Evolutionary conservation across 345 rosid species (phyloP), one percentile per base, ranked within the genome.

Genomic region (Aethionema arabicum): DNA sequence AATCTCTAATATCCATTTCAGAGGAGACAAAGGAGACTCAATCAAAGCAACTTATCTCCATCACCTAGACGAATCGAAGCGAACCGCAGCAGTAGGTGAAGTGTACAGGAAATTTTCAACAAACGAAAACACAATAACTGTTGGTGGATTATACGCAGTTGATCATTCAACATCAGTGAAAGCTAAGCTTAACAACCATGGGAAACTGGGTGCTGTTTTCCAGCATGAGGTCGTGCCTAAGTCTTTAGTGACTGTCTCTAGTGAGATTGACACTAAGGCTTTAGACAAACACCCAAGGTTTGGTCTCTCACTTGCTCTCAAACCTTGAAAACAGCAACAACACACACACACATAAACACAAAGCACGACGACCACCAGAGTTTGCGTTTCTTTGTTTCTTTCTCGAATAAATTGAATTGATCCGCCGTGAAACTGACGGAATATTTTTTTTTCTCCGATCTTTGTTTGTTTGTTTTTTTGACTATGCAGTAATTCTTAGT

Each of bases 1-100:
- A 65, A 40, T 40, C 11, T 53, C 8, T 39, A 6, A 16, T 2
- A 9, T 21, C 30, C 47, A 12, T 36, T 61, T 41, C 72, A 93
- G 99, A 69, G 99, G 90, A 54, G 97, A 93, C 78, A 93, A 83
- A 74, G 97, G 96, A 51, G 96, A 90, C 75, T 70, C 86, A 10
- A 72, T 93, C 49, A 84, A 68, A 74, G 96, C 84, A 36, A 80
- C 99, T 0, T 93, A 87, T 63, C 58, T 87, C 11, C 96, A 93
- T 41, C 79, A 84, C 70, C 60, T 87, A 27, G 99, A 87, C 59
- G 73, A 71, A 41, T 66, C 62, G 7, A 87, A 84, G 88, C 85
- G 66, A 75, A 83, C 74, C 11, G 73, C 91, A 65, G 82, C 77
- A 52, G 96, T 80, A 38, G 88, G 78, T n/a, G 99, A 93, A 80